These are phyloP conservation scores for Xanthoceras sorbifolium DNA, from an alignment of 345 rosid genomes.

Conservation along the genomic window DNA sequence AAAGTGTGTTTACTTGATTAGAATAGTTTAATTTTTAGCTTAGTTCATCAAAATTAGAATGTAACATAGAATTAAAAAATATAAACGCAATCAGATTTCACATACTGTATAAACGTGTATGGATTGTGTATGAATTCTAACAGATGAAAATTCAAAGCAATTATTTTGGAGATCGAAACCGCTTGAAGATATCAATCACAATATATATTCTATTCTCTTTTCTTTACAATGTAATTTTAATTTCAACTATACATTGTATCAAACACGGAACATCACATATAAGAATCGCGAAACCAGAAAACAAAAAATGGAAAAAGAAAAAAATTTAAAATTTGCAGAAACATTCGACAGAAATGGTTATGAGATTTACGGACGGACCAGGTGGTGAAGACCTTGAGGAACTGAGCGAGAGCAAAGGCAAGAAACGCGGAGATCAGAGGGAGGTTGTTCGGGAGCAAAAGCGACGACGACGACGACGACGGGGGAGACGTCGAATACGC, in stretches of 20 bases:
- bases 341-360: not conserved
- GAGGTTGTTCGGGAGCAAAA: conserved; percentile 57
- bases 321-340: not conserved
- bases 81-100: too few relatives aligned
- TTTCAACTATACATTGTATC: not conserved
- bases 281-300: not conserved
- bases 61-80: too few relatives aligned
- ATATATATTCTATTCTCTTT: not conserved
- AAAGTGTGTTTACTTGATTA: too few relatives aligned
- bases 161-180: not conserved
- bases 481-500: conserved; percentile 10
- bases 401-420: conserved; percentile 91
- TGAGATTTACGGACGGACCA: conserved; percentile 52
- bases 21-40: too few relatives aligned
- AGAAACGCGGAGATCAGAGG: conserved; percentile 88
- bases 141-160: not conserved
- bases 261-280: not conserved
- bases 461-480: conserved; percentile 44
- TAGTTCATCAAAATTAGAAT: too few relatives aligned
- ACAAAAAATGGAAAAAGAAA: not conserved
- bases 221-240: not conserved
- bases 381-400: conserved; percentile 94
- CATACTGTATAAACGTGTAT: too few relatives aligned
- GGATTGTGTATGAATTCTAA: too few relatives aligned
- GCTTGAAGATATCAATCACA: not conserved